These are phyloP conservation scores for Elaeis oleifera DNA, from an alignment of 202 grass and related monocot genomes.

Conservation along the genomic window DNA sequence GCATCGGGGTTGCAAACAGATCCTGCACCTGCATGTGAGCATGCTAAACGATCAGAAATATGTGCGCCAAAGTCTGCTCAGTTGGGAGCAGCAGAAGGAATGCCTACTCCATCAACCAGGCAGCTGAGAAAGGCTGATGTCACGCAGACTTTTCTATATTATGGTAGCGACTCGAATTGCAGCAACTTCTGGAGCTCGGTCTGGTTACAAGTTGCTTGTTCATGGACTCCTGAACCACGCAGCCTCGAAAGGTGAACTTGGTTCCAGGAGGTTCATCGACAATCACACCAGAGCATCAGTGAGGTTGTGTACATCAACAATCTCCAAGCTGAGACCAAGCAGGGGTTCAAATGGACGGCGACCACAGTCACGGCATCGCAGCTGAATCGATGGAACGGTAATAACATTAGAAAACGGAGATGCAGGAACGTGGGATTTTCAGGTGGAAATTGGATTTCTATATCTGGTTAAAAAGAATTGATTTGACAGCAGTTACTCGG, in stretches of 20 bases:
- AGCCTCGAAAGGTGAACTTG: constrained; percentile 59
- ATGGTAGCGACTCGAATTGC: constrained; percentile 54
- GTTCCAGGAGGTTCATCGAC: constrained; percentile 12
- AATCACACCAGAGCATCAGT: too few relatives aligned
- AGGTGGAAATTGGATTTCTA: too few relatives aligned
- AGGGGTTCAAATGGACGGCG: constrained; percentile 15
- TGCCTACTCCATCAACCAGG: constrained; percentile 21
- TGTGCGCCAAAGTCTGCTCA: too few relatives aligned
- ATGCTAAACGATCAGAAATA: too few relatives aligned
- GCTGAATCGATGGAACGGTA: constrained; percentile 29
- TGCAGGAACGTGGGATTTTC: background rate
- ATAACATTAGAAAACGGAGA: background rate
- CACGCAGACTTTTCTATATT: constrained; percentile 49
- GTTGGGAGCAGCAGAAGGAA: constrained; percentile 4
- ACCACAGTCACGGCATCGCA: constrained; percentile 61
- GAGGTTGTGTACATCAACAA: too few relatives aligned
- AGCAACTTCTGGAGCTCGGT: constrained; percentile 53
- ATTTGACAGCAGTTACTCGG: constrained; percentile 28
- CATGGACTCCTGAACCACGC: constrained; percentile 53
- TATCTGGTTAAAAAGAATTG: too few relatives aligned
- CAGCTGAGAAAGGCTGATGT: constrained; percentile 41
- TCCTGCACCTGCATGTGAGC: too few relatives aligned
- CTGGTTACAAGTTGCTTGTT: constrained; percentile 31
- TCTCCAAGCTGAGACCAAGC: too few relatives aligned
- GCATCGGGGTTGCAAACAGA: too few relatives aligned